Evolutionary conservation across 129 eudicot species (phyloP).

Genomic region (Pulicaria dysenterica): DNA sequence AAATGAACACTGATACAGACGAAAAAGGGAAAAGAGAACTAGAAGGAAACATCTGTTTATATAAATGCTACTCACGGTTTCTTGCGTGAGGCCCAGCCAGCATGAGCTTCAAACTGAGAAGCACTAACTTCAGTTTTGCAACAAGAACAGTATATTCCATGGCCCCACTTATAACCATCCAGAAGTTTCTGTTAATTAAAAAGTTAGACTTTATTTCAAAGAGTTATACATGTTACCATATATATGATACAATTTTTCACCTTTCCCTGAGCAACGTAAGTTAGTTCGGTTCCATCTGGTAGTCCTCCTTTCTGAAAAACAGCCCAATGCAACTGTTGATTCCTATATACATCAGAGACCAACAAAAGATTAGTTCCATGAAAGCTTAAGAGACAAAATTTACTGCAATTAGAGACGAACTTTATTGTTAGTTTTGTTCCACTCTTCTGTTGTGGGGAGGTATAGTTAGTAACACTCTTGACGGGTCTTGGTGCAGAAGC

Average conservation of each 20-base stretch:
- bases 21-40: neutral
- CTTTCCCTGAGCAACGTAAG: conserved; percentile 82
- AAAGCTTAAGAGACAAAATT: neutral
- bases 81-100: conserved; percentile 88
- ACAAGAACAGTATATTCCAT: conserved; percentile 79
- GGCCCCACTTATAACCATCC: conserved; percentile 72
- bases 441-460: conserved; percentile 40
- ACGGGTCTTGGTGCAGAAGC: conserved; percentile 41
- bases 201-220: conserved; percentile 22
- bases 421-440: conserved; percentile 64
- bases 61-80: conserved; percentile 72
- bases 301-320: conserved; percentile 84
- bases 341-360: conserved; percentile 46
- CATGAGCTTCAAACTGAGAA: conserved; percentile 92
- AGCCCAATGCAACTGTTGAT: conserved; percentile 75
- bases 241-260: conserved; percentile 32
- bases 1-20: neutral
- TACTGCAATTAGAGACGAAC: conserved; percentile 38
- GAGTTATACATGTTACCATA: conserved; percentile 5
- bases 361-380: conserved; percentile 28
- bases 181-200: conserved; percentile 64
- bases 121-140: conserved; percentile 86
- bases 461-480: conserved; percentile 41
- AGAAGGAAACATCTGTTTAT: neutral
- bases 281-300: conserved; percentile 91